Evolutionary conservation across 805 yeast genomes (phyloP).

Genomic region (Candida odintsovae): DNA sequence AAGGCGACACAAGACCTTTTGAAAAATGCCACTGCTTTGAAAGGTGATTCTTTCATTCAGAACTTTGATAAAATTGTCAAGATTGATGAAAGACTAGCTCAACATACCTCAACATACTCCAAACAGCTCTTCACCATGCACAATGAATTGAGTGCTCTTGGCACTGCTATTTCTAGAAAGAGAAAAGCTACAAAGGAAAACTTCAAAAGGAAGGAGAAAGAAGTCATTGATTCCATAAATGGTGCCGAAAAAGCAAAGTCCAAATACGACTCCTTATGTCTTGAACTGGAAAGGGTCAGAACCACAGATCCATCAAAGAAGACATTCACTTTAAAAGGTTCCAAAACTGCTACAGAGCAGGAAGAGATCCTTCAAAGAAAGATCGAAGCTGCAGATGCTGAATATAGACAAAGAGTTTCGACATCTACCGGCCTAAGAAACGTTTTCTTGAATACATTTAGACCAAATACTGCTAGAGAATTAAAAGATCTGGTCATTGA

Average conservation of each 20-base stretch:
- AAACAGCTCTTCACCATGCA: slow-evolving; percentile 78
- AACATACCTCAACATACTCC: slow-evolving; percentile 71
- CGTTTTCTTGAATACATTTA: slow-evolving; percentile 61
- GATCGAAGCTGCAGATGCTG: slow-evolving; percentile 79
- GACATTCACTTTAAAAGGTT: slow-evolving; percentile 72
- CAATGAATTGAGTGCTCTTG: slow-evolving; percentile 72
- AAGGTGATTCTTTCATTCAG: slow-evolving; percentile 59
- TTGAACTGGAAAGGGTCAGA: slow-evolving; percentile 78
- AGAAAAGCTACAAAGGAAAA: slow-evolving; percentile 80
- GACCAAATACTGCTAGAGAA: slow-evolving; percentile 72
- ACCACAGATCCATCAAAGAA: slow-evolving; percentile 80
- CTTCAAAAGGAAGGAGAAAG: slow-evolving; percentile 76
- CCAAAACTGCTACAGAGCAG: slow-evolving; percentile 72
- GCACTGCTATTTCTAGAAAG: slow-evolving; percentile 61
- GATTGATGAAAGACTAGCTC: slow-evolving; percentile 70
- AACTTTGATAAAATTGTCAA: slow-evolving; percentile 66
- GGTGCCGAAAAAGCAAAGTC: slow-evolving; percentile 84
- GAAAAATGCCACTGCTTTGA: slow-evolving; percentile 38
- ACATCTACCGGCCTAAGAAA: slow-evolving; percentile 67
- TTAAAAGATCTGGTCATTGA: slow-evolving; percentile 77
- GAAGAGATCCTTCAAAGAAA: slow-evolving; percentile 84
- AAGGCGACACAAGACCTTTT: slow-evolving; percentile 45
- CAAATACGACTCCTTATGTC: slow-evolving; percentile 73
- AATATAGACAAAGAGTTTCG: slow-evolving; percentile 73
- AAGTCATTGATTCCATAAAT: slow-evolving; percentile 72